Evolutionary conservation across 345 rosid genomes (phyloP).

Genomic region (Lepidium didymum): DNA sequence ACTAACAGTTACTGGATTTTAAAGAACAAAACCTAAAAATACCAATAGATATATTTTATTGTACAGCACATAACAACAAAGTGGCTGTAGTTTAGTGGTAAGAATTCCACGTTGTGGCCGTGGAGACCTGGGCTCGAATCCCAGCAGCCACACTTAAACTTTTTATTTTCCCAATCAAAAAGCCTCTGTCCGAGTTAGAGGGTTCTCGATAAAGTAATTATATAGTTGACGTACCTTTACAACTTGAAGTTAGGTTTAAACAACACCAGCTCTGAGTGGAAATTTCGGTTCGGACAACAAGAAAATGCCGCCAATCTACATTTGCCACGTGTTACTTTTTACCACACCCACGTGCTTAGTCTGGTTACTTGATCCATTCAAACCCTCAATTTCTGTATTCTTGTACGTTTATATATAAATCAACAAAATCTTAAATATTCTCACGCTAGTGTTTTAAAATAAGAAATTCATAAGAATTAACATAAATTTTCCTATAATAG

Average conservation of each 20-base stretch:
- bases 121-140: conserved; percentile 91
- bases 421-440: background rate
- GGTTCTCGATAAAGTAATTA: no score
- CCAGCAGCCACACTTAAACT: conserved; percentile 57
- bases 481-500: background rate
- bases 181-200: background rate
- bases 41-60: no score
- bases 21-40: no score
- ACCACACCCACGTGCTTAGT: conserved; percentile 20
- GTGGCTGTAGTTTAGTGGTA: conserved; percentile 88
- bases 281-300: conserved; percentile 7
- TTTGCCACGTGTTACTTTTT: background rate
- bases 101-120: conserved; percentile 90
- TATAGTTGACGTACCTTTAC: conserved; percentile 1
- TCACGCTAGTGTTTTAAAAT: no score
- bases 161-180: no score
- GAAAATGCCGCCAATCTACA: conserved; percentile 5
- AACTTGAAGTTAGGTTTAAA: conserved; percentile 23
- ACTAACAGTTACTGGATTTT: no score
- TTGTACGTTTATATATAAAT: background rate
- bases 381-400: background rate
- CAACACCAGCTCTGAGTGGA: conserved; percentile 19
- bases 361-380: conserved; percentile 19
- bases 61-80: background rate
- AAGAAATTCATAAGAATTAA: no score